Evolutionary conservation across 2,329 filamentous ascomycete species (phyloP).

Genomic region (Penicillium janthinellum): DNA sequence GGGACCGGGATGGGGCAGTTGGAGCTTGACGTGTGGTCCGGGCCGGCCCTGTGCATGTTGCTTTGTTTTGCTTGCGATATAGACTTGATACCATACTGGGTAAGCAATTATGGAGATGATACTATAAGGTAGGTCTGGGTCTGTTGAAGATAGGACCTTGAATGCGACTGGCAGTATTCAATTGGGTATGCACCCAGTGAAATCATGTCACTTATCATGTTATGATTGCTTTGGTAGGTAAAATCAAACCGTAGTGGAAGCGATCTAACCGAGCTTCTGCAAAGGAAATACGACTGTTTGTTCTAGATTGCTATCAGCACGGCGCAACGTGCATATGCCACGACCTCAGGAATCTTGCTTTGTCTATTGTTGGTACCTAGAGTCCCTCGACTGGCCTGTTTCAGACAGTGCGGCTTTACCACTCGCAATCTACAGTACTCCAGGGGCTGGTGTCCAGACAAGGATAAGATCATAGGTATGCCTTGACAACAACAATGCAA

Average conservation of each 20-base stretch:
- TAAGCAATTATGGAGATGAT: no score
- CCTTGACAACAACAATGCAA: not conserved
- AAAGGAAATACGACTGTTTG: not conserved
- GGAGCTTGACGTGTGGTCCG: not conserved
- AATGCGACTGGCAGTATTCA: no score
- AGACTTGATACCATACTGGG: no score
- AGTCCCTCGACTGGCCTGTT: not conserved
- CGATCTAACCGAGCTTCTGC: not conserved
- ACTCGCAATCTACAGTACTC: not conserved
- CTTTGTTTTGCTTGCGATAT: not conserved
- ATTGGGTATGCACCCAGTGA: not conserved
- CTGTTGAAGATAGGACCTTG: not conserved
- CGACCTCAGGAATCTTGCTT: not conserved
- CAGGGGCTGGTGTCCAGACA: not conserved
- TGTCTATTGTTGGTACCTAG: not conserved
- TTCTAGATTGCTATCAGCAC: not conserved
- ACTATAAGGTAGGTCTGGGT: not conserved
- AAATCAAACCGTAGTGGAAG: no score
- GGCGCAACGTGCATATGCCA: not conserved
- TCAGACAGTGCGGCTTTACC: not conserved
- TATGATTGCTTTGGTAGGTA: not conserved
- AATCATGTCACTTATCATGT: no score
- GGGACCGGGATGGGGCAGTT: not conserved
- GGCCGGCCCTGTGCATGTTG: not conserved
- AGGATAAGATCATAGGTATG: not conserved